A percentile compares a stretch with the other conserved stretches of the same genome.
phyloP scores from a whole-genome alignment of 306 rosid genomes.

The Dryas alaskensis region DNA sequence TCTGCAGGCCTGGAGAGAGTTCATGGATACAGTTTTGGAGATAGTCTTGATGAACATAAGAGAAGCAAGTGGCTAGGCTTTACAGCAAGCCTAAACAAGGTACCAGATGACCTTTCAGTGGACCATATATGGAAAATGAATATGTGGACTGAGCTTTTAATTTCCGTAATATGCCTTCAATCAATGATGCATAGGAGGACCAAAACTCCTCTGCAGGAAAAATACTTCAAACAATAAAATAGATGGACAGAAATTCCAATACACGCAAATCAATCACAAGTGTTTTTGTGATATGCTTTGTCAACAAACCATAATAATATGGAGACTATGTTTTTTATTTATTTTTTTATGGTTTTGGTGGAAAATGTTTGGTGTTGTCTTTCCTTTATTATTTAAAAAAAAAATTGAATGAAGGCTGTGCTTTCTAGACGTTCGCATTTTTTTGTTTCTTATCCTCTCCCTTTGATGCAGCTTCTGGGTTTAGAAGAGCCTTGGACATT shows the following conservation, averaged over 20 bases:
- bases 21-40: constrained; percentile 90
- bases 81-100: constrained; percentile 64
- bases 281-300: too few species aligned
- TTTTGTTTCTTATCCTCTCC: background rate
- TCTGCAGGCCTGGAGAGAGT: constrained; percentile 80
- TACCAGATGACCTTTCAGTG: constrained; percentile 20
- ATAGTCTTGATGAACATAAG: constrained; percentile 70
- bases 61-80: constrained; percentile 78
- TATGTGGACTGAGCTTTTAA: background rate
- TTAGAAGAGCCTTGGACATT: constrained; percentile 84
- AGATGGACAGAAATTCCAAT: background rate
- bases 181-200: background rate
- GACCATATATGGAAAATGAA: background rate
- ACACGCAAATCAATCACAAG: background rate
- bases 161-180: background rate
- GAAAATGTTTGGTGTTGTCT: too few species aligned
- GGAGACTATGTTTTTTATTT: too few species aligned
- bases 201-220: background rate
- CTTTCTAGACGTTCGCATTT: background rate
- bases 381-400: too few species aligned
- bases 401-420: too few species aligned
- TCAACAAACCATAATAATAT: too few species aligned
- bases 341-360: too few species aligned
- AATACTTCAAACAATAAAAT: background rate
- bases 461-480: constrained; percentile 66